A percentile compares a stretch with the other conserved stretches of the same genome.
Evolutionary conservation across 257 asterid species (phyloP).

Genomic region (Solanum peruvianum): DNA sequence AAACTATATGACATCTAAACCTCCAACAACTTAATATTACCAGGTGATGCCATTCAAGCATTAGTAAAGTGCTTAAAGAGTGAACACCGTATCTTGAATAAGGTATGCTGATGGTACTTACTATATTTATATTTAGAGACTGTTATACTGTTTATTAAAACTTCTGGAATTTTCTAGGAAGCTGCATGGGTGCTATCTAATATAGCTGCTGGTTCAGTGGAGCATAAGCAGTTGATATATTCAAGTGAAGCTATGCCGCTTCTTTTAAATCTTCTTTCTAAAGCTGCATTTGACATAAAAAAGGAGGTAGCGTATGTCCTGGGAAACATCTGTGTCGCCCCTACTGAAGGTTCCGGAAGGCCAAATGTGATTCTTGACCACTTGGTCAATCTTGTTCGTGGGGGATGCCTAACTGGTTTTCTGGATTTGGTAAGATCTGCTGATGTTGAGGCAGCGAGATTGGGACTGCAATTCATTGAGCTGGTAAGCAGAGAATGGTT

Average conservation of each 20-base stretch:
- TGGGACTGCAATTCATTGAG: conserved; percentile 92
- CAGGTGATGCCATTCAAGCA: conserved; percentile 33
- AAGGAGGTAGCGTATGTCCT: conserved; percentile 87
- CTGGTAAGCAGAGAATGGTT: conserved; percentile 42
- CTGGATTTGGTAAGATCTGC: conserved; percentile 75
- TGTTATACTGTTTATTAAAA: background rate
- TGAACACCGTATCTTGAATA: conserved; percentile 76
- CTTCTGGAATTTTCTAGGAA: conserved; percentile 35
- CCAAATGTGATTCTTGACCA: conserved; percentile 67
- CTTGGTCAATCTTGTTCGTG: conserved; percentile 62
- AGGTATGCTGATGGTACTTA: conserved; percentile 27
- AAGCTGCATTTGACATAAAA: conserved; percentile 80
- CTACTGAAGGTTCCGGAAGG: conserved; percentile 60
- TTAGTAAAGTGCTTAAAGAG: conserved; percentile 65
- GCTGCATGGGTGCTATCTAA: conserved; percentile 95
- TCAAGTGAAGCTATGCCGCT: conserved; percentile 64
- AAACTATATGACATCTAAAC: background rate
- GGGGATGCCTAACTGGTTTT: conserved; percentile 79
- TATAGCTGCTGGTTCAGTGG: conserved; percentile 78
- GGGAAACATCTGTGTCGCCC: conserved; percentile 79
- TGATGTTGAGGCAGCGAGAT: conserved; percentile 79
- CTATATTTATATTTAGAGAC: background rate
- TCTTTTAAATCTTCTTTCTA: conserved; percentile 46
- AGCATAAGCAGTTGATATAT: conserved; percentile 62
- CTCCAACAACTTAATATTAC: background rate